Evolutionary conservation across 352 stramenopile genomes (phyloP).

Genomic region (Pythium vanterpoolii): DNA sequence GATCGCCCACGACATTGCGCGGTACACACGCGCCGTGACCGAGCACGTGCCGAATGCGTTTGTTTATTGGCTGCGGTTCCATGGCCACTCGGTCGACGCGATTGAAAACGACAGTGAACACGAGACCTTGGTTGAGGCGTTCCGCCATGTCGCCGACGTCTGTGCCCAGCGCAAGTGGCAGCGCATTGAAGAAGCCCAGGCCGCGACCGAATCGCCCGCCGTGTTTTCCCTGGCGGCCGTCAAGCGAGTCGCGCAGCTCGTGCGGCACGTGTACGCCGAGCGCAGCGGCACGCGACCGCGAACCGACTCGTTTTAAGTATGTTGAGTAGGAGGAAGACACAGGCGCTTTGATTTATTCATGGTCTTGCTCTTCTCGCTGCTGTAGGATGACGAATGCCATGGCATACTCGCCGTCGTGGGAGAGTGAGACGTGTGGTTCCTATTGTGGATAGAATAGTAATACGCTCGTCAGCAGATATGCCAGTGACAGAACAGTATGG

Average conservation of each 20-base stretch:
- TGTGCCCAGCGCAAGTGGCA: slow-evolving; percentile 44
- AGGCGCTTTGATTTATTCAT: not conserved
- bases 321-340: not conserved
- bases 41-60: slow-evolving; percentile 74
- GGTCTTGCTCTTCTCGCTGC: slow-evolving; percentile 24
- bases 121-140: slow-evolving; percentile 39
- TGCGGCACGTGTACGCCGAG: slow-evolving; percentile 63
- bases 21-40: slow-evolving; percentile 55
- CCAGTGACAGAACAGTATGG: too few relatives aligned
- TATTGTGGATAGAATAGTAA: too few relatives aligned
- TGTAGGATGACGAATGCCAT: slow-evolving; percentile 76
- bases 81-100: slow-evolving; percentile 15
- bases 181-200: slow-evolving; percentile 33
- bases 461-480: too few relatives aligned
- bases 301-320: slow-evolving; percentile 18
- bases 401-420: slow-evolving; percentile 81
- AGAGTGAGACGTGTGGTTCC: slow-evolving; percentile 68
- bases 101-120: slow-evolving; percentile 9
- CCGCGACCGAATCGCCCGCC: slow-evolving; percentile 20
- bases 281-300: slow-evolving; percentile 25
- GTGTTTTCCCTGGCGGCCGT: slow-evolving; percentile 15
- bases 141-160: slow-evolving; percentile 38
- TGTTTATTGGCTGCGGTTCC: slow-evolving; percentile 64
- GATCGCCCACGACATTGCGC: slow-evolving; percentile 74
- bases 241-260: slow-evolving; percentile 52